phyloP scores from a whole-genome alignment of 1,284 basidiomycete species.

The Ganoderma resinaceum region DNA sequence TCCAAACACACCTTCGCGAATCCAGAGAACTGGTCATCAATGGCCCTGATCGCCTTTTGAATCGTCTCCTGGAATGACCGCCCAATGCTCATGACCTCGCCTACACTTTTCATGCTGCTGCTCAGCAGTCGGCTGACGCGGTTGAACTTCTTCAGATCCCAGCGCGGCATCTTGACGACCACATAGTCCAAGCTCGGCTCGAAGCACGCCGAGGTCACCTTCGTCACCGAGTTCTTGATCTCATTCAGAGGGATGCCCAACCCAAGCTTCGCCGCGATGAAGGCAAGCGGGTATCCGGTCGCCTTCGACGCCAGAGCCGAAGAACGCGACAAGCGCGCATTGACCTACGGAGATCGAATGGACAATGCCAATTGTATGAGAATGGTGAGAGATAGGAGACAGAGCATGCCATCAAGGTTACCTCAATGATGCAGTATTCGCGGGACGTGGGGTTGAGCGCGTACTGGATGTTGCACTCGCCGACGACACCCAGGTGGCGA shows the following conservation, averaged over 20 bases:
- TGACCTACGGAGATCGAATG: slow-evolving; percentile 64
- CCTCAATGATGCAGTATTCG: slow-evolving; percentile 99
- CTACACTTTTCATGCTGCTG: slow-evolving; percentile 98
- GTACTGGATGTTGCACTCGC: slow-evolving; percentile 99
- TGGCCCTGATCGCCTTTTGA: slow-evolving; percentile 96
- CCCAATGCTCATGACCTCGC: slow-evolving; percentile 99
- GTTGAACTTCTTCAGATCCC: slow-evolving; percentile 98
- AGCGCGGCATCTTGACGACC: slow-evolving; percentile 98
- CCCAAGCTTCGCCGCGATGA: slow-evolving; percentile 98
- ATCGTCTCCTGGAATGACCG: slow-evolving; percentile 98
- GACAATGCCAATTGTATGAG: background rate
- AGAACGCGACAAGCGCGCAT: slow-evolving; percentile 98
- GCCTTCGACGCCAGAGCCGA: slow-evolving; percentile 98
- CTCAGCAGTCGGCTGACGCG: slow-evolving; percentile 89
- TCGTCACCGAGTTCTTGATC: slow-evolving; percentile 97
- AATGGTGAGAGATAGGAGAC: background rate
- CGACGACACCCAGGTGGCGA: slow-evolving; percentile 95
- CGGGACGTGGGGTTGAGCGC: slow-evolving; percentile 95
- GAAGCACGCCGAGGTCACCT: slow-evolving; percentile 96
- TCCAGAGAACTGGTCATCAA: slow-evolving; percentile 94
- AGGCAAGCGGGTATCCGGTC: slow-evolving; percentile 97
- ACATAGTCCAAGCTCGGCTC: slow-evolving; percentile 98
- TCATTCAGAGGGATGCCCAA: slow-evolving; percentile 97
- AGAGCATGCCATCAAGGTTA: slow-evolving; percentile 37
- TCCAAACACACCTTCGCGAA: slow-evolving; percentile 78